Conservation (phyloP, 129 eudicot genomes). For the Pseudognaphalium luteoalbum region DNA sequence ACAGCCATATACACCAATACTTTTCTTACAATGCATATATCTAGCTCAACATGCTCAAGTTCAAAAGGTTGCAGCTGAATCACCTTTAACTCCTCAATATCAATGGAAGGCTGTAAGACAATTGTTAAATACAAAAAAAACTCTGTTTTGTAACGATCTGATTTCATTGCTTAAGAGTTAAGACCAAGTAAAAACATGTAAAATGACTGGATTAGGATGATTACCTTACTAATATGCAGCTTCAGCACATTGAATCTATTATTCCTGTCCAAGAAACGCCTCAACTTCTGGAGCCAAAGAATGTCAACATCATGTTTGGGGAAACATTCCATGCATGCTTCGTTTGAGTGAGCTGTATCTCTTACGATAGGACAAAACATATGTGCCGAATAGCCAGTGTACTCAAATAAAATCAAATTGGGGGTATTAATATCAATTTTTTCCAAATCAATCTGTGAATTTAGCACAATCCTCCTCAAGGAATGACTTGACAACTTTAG, state of each 20-base stretch:
- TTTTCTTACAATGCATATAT: too few relatives aligned
- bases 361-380: neutral
- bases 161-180: neutral
- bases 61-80: neutral
- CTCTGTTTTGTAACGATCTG: neutral
- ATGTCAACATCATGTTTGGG: neutral
- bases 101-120: neutral
- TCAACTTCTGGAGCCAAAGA: slow-evolving; percentile 3
- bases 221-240: neutral
- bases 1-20: neutral
- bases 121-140: neutral
- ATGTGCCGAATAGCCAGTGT: too few relatives aligned
- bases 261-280: neutral
- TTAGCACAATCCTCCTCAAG: neutral
- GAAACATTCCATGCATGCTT: neutral
- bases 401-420: neutral
- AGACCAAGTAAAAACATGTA: neutral
- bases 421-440: neutral
- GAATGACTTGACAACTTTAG: slow-evolving; percentile 2
- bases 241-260: slow-evolving; percentile 2
- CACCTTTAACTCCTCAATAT: neutral
- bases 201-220: neutral
- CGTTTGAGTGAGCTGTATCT: neutral
- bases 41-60: slow-evolving; percentile 8
- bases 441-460: neutral